Base-by-base conservation (phyloP, 495 filamentous ascomycete genomes). In the Astrothelium macrocarpum region DNA sequence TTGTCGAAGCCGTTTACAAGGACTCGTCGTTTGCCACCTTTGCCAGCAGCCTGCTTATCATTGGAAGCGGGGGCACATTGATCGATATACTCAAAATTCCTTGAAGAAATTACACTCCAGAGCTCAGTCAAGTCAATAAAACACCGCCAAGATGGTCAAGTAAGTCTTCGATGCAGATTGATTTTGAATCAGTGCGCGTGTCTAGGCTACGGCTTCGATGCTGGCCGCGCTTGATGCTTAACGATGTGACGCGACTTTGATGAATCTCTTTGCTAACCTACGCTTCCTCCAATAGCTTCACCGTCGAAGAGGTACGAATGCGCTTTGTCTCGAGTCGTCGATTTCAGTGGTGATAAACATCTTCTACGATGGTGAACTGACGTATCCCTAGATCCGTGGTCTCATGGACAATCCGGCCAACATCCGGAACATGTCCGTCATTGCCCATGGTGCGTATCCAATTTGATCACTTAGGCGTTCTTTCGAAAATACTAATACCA, bases 371-470 rank as follows among this genome's bases (percentile, higher is more conserved):
- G 20, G 5, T 43, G 60, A 53, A 63, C 75, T 79, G 62, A 80
- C 71, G 53, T 59, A 14, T 53, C 61, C 67, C 20, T 65, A 88
- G 87, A 89, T 98, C 84, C 90, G 94, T 80, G 74, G 70, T 67
- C 85, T 98, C 81, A 98, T 98, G 94, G 92, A 97, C 90, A 89
- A 89, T 78, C 85, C 88, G 80, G 88, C 87, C 75, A 98, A 98
- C 83, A 94, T 97, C 85, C 90, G 94, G 66, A 91, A 93, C 82
- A 99, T 97, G 95, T 97, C 94, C 81, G 94, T 99, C 78, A 99
- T 99, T 89, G 94, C 94, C 78, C 94, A 99, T 82, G 91, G 85
- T 87, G 78, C 74, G 83, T n/a, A n/a, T n/a, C n/a, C n/a, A n/a
- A n/a, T n/a, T n/a, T 16, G 25, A 36, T 36, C 59, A 59, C 59